Percentiles rank a stretch among this genome's conserved stretches.
phyloP scores from a whole-genome alignment of 2,329 filamentous ascomycete genomes.

The Monosporascus ibericus region DNA sequence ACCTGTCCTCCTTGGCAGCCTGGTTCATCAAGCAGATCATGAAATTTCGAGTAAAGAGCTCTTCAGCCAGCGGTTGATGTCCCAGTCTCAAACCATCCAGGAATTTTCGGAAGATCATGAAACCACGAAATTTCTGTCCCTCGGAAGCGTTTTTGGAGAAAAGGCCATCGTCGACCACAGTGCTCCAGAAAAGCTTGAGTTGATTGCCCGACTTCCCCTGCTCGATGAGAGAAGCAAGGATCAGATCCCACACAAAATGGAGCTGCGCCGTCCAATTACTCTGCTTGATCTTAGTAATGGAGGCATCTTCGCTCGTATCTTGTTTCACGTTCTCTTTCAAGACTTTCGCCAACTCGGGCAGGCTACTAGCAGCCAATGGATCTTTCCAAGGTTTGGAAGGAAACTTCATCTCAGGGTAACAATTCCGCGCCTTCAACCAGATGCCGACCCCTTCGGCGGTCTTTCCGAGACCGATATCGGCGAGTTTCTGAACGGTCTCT shows the following conservation, averaged over 20 bases:
- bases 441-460: conserved; percentile 86
- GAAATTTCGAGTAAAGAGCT: conserved; percentile 76
- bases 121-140: conserved; percentile 87
- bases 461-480: conserved; percentile 61
- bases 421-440: conserved; percentile 67
- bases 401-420: conserved; percentile 58
- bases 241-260: conserved; percentile 81
- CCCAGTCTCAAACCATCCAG: conserved; percentile 45
- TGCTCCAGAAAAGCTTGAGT: conserved; percentile 78
- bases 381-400: conserved; percentile 72
- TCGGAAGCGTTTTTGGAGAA: conserved; percentile 78
- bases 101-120: conserved; percentile 77
- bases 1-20: conserved; percentile 68
- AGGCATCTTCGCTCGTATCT: conserved; percentile 38
- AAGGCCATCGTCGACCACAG: conserved; percentile 79
- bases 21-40: conserved; percentile 80
- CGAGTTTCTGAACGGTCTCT: conserved; percentile 56
- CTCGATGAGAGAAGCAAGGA: conserved; percentile 52
- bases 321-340: conserved; percentile 67
- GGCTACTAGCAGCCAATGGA: conserved; percentile 64
- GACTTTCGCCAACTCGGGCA: conserved; percentile 64
- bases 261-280: conserved; percentile 74
- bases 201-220: conserved; percentile 27
- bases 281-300: conserved; percentile 48
- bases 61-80: conserved; percentile 43